phyloP scores from a whole-genome alignment of 805 yeast genomes.

The Lipomyces yamadae region DNA sequence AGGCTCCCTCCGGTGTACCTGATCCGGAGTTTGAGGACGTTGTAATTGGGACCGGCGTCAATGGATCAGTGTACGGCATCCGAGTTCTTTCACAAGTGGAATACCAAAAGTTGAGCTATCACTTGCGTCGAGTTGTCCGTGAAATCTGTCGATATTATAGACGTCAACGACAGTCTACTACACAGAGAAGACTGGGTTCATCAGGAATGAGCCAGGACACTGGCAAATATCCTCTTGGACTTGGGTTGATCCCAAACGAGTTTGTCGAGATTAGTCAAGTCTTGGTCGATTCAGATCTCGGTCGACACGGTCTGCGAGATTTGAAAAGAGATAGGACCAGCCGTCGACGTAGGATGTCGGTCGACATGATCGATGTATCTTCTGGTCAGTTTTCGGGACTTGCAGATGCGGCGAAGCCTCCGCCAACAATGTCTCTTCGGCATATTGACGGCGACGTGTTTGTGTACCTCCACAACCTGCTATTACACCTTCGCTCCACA shows the following conservation, averaged over 20 bases:
- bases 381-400: not conserved
- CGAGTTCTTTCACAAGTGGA: slow-evolving; percentile 22
- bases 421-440: not conserved
- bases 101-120: slow-evolving; percentile 12
- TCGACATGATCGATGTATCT: not conserved
- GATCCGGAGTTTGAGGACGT: slow-evolving; percentile 19
- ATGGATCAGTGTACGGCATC: slow-evolving; percentile 32
- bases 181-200: not conserved
- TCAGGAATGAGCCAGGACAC: not conserved
- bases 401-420: not conserved
- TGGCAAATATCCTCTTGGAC: slow-evolving; percentile 18
- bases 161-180: not conserved
- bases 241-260: slow-evolving; percentile 15
- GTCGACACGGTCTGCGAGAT: not conserved
- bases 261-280: slow-evolving; percentile 11
- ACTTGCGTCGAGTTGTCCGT: slow-evolving; percentile 2
- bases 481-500: not conserved
- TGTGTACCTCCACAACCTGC: not conserved
- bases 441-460: slow-evolving; percentile 5
- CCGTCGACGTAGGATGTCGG: not conserved
- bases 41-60: slow-evolving; percentile 28
- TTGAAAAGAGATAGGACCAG: not conserved
- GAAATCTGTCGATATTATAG: slow-evolving; percentile 14
- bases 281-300: slow-evolving; percentile 6
- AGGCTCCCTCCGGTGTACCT: not conserved